These are phyloP conservation scores for Lenzites betulinus DNA, from an alignment of 768 basidiomycete genomes.

Conservation along the genomic window DNA sequence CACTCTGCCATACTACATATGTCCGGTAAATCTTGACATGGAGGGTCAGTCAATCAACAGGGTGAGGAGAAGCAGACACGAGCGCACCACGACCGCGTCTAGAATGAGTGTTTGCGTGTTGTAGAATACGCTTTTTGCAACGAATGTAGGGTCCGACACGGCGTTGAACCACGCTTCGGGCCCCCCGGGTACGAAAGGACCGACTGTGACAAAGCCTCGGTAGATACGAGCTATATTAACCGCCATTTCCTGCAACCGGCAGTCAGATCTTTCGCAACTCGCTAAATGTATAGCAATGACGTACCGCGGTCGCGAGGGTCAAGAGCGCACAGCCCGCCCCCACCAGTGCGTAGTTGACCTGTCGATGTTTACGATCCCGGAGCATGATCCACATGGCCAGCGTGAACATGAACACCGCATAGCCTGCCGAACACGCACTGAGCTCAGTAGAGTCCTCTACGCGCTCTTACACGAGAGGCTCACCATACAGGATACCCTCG, in stretches of 20 bases:
- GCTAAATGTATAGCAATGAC: background rate
- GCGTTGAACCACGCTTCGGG: conserved; percentile 10
- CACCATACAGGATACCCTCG: conserved; percentile 28
- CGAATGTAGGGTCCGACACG: conserved; percentile 9
- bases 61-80: background rate
- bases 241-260: conserved; percentile 20
- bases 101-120: conserved; percentile 14
- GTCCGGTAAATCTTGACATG: conserved; percentile 18
- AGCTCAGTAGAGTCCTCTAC: background rate
- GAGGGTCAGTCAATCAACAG: background rate
- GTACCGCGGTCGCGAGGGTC: conserved; percentile 22
- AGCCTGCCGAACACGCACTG: conserved; percentile 14
- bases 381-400: conserved; percentile 28
- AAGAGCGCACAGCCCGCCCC: conserved; percentile 21
- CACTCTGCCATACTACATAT: conserved; percentile 37
- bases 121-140: conserved; percentile 6
- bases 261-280: background rate
- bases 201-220: conserved; percentile 8
- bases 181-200: conserved; percentile 5
- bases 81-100: conserved; percentile 27
- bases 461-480: background rate
- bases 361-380: conserved; percentile 18
- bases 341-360: conserved; percentile 22
- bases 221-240: conserved; percentile 13
- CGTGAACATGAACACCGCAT: conserved; percentile 28